phyloP scores from a whole-genome alignment of 345 rosid genomes.

The Camelina hispida region DNA sequence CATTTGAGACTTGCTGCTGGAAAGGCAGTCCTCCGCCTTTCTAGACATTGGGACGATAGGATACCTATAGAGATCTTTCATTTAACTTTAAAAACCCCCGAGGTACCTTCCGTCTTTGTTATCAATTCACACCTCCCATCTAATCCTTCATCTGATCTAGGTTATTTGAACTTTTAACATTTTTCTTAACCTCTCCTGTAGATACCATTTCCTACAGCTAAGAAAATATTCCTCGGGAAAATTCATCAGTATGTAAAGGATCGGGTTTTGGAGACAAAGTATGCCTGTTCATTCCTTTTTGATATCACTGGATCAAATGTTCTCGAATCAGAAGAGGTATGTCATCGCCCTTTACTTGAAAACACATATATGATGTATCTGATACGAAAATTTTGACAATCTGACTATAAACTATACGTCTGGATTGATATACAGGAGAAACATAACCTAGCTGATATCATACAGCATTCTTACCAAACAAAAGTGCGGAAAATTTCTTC shows the following conservation, averaged over 20 bases:
- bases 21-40: slow-evolving; percentile 88
- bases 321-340: slow-evolving; percentile 78
- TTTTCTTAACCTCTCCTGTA: slow-evolving; percentile 42
- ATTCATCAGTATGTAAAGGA: slow-evolving; percentile 93
- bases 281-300: slow-evolving; percentile 83
- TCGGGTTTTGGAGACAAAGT: slow-evolving; percentile 80
- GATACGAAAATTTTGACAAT: slow-evolving; percentile 35
- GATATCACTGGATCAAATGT: slow-evolving; percentile 52
- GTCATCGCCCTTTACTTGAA: slow-evolving; percentile 41
- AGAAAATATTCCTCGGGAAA: slow-evolving; percentile 74
- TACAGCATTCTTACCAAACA: slow-evolving; percentile 81
- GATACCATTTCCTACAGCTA: slow-evolving; percentile 82
- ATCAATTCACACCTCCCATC: not conserved
- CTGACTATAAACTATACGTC: slow-evolving; percentile 23
- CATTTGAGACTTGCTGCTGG: slow-evolving; percentile 95
- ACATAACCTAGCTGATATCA: slow-evolving; percentile 78
- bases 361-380: slow-evolving; percentile 24
- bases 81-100: slow-evolving; percentile 68
- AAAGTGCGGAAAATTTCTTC: slow-evolving; percentile 69
- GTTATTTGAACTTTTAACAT: slow-evolving; percentile 15
- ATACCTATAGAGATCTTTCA: slow-evolving; percentile 82
- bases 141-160: slow-evolving; percentile 20
- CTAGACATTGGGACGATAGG: slow-evolving; percentile 90
- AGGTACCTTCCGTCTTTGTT: slow-evolving; percentile 54
- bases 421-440: slow-evolving; percentile 68